Percentiles rank a stretch among this genome's conserved stretches.
Conservation (phyloP, 352 stramenopile genomes). For the Saprolegnia diclina region DNA sequence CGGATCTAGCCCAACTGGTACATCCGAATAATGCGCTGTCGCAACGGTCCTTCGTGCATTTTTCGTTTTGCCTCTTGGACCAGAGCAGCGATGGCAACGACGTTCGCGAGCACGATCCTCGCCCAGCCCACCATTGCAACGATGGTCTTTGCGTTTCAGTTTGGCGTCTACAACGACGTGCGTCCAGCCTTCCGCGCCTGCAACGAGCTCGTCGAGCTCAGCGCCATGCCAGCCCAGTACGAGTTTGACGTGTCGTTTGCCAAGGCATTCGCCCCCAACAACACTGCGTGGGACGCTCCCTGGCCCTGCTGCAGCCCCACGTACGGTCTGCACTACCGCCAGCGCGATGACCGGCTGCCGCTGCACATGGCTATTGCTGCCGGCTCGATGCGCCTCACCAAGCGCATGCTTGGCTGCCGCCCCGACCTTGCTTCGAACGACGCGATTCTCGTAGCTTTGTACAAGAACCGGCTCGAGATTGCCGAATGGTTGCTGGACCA, state of each 20-base stretch:
- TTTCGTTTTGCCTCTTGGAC: no score
- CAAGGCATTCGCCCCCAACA: no score
- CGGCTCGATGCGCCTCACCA: not conserved
- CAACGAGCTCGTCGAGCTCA: not conserved
- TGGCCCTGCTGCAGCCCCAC: no score
- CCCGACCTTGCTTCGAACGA: not conserved
- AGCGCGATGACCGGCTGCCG: not conserved
- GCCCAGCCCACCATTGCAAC: not conserved
- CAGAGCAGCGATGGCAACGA: no score
- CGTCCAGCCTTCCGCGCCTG: not conserved
- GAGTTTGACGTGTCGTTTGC: no score
- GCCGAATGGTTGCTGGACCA: no score
- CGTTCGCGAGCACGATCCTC: not conserved
- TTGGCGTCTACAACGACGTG: constrained; percentile 2
- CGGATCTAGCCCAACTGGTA: no score
- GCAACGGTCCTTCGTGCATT: no score
- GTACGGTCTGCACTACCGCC: not conserved
- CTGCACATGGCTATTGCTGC: not conserved
- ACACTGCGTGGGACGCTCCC: no score
- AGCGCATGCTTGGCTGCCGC: not conserved
- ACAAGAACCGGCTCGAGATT: no score
- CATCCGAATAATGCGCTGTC: no score
- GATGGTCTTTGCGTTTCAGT: not conserved
- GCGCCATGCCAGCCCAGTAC: no score
- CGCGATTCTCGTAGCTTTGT: not conserved